Evolutionary conservation across 202 grass and related monocot genomes (phyloP).

Genomic region (Panicum virgatum): DNA sequence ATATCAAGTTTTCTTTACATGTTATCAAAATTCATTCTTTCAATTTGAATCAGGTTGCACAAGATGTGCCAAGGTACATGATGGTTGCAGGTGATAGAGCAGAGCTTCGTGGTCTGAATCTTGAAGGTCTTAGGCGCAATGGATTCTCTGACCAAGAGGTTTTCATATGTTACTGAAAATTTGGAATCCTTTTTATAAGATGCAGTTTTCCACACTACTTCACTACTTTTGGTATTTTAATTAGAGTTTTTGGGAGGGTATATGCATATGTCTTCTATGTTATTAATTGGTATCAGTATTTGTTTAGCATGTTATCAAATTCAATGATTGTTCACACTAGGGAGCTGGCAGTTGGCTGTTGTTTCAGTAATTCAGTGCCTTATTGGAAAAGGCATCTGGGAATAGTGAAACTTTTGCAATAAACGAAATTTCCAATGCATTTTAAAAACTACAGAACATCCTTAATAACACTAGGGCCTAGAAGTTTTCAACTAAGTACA

Average conservation of each 20-base stretch:
- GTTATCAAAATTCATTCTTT: conserved; percentile 10
- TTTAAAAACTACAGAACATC: neutral
- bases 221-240: neutral
- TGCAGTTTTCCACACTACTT: neutral
- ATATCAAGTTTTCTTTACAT: conserved; percentile 1
- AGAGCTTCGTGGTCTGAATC: conserved; percentile 85
- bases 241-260: neutral
- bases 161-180: conserved; percentile 12
- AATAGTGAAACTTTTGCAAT: neutral
- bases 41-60: conserved; percentile 61
- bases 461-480: neutral
- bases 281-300: neutral
- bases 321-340: neutral
- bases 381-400: neutral
- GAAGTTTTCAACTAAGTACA: conserved; percentile 6
- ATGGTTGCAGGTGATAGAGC: conserved; percentile 91
- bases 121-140: conserved; percentile 82
- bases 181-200: neutral
- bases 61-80: conserved; percentile 95
- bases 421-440: neutral
- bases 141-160: conserved; percentile 77
- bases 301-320: conserved; percentile 13
- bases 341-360: neutral
- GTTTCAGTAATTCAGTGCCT: neutral
- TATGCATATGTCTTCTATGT: neutral